A percentile compares a stretch with the other conserved stretches of the same genome.
Conservation (phyloP, 495 filamentous ascomycete species). For the Penicillium desertorum region DNA sequence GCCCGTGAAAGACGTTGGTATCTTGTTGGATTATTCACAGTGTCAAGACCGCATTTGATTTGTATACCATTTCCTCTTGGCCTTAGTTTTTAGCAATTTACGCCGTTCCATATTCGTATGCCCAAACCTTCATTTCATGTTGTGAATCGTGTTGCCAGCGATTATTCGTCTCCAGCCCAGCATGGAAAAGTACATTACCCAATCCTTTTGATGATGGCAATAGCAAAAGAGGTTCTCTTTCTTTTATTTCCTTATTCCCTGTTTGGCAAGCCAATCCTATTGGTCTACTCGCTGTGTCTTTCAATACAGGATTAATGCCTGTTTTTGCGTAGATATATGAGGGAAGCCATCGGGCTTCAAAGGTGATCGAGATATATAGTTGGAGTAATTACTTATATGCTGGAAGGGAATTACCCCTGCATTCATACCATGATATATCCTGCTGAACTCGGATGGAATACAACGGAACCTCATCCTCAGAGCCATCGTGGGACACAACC, state of each 20-base stretch:
- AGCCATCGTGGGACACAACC: constrained; percentile 10
- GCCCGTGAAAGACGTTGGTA: neutral
- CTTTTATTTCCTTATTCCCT: no score
- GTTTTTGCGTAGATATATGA: no score
- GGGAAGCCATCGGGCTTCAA: no score
- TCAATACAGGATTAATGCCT: no score
- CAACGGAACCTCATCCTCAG: constrained; percentile 19
- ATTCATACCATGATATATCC: constrained; percentile 20
- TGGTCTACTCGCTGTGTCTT: no score
- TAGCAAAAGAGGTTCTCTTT: no score
- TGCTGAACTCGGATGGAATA: constrained; percentile 18
- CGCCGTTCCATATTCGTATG: neutral
- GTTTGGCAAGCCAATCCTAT: no score
- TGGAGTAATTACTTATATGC: neutral
- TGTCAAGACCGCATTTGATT: neutral
- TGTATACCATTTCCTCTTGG: neutral
- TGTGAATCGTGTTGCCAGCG: no score
- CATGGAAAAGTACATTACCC: no score
- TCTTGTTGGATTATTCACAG: neutral
- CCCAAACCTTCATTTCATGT: no score
- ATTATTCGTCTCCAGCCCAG: no score
- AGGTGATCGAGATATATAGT: neutral
- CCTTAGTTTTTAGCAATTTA: neutral
- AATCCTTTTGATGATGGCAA: no score
- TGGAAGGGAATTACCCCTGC: constrained; percentile 25